Conservation (phyloP, 768 basidiomycete genomes). For the Leccinum disarticulatum region DNA sequence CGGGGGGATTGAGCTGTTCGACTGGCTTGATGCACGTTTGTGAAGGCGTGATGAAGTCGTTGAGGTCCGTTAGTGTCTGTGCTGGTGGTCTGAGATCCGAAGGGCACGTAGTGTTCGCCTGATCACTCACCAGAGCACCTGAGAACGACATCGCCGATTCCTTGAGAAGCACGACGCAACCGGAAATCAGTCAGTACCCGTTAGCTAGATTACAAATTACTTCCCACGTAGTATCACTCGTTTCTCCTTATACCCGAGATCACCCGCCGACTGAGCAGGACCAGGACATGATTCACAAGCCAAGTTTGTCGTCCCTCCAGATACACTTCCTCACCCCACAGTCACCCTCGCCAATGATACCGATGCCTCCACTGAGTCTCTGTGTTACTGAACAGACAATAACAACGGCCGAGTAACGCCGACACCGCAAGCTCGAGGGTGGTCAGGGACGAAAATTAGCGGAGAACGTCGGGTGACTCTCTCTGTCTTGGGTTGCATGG, state of each 20-base stretch:
- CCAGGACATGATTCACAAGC: too few relatives aligned
- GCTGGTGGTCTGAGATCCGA: constrained; percentile 10
- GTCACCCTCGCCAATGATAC: too few relatives aligned
- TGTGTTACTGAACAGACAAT: too few relatives aligned
- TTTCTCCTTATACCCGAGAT: too few relatives aligned
- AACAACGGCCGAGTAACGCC: too few relatives aligned
- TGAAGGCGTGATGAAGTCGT: constrained; percentile 95
- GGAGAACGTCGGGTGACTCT: not conserved
- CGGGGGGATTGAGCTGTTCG: constrained; percentile 46
- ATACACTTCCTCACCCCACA: too few relatives aligned
- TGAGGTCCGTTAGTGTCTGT: constrained; percentile 89
- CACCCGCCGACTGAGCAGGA: too few relatives aligned
- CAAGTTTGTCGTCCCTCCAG: too few relatives aligned
- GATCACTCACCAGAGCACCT: constrained; percentile 67
- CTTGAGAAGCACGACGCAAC: not conserved
- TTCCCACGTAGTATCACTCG: not conserved
- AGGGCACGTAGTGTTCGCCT: not conserved
- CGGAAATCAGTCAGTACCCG: too few relatives aligned
- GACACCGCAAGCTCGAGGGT: too few relatives aligned
- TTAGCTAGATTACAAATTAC: not conserved
- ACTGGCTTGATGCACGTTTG: constrained; percentile 99
- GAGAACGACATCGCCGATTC: constrained; percentile 70
- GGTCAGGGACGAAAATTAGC: too few relatives aligned
- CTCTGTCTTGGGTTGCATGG: not conserved
- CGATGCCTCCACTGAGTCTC: too few relatives aligned